phyloP scores from a whole-genome alignment of 805 yeast genomes.

The Candida koratica region DNA sequence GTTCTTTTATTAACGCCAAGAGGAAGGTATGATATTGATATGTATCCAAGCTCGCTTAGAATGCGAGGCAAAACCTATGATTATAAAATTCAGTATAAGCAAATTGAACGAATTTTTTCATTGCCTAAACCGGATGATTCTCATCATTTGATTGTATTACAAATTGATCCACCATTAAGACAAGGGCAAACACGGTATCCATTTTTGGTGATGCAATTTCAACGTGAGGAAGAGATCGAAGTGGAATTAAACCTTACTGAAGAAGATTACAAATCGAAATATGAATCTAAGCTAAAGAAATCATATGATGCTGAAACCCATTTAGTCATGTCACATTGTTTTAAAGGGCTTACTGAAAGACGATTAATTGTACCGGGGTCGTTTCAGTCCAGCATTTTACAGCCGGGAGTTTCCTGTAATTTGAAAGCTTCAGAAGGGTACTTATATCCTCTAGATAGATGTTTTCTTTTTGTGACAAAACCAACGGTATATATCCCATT shows the following conservation, averaged over 20 bases:
- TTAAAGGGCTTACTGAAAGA: conserved; percentile 86
- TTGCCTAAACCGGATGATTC: conserved; percentile 93
- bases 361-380: conserved; percentile 82
- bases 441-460: conserved; percentile 86
- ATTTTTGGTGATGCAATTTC: conserved; percentile 83
- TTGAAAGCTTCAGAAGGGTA: conserved; percentile 94
- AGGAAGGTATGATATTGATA: conserved; percentile 96
- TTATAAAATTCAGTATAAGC: conserved; percentile 87
- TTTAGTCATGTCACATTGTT: conserved; percentile 79
- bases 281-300: conserved; percentile 69
- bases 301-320: conserved; percentile 81
- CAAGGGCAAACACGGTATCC: conserved; percentile 98
- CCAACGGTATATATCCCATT: conserved; percentile 91
- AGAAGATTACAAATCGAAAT: conserved; percentile 70
- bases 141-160: conserved; percentile 82
- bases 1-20: conserved; percentile 92
- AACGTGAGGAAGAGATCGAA: conserved; percentile 86
- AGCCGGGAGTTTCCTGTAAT: conserved; percentile 87
- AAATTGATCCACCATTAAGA: conserved; percentile 94
- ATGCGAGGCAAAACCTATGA: conserved; percentile 97
- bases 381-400: conserved; percentile 68
- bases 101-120: conserved; percentile 84
- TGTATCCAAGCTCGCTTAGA: conserved; percentile 82
- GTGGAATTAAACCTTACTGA: conserved; percentile 83
- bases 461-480: conserved; percentile 85